Percentiles rank a stretch among this genome's conserved stretches.
Conservation (phyloP, 306 rosid species). For the Cucumis sativus region Cucumber_9930_V3 NC_026655.2:6433501-6434000, state of each 20-base stretch:
- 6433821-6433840: neutral
- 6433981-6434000: neutral
- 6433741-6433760: neutral
- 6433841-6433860: neutral
- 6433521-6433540: too few species aligned
- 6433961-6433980: neutral
- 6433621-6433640: too few species aligned
- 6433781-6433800: neutral
- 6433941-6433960: neutral
- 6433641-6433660: too few species aligned
- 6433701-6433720: too few species aligned
- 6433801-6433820: neutral
- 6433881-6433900: neutral
- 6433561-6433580: too few species aligned
- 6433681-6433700: too few species aligned
- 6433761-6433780: neutral
- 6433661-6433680: too few species aligned
- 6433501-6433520: too few species aligned
- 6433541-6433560: too few species aligned
- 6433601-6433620: too few species aligned
- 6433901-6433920: neutral
- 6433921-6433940: conserved; percentile 10
- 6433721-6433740: neutral
- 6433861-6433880: neutral
- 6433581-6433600: too few species aligned